These are phyloP conservation scores for Globisporangium nagaii DNA, from an alignment of 352 stramenopile genomes.

Conservation along the genomic window DNA sequence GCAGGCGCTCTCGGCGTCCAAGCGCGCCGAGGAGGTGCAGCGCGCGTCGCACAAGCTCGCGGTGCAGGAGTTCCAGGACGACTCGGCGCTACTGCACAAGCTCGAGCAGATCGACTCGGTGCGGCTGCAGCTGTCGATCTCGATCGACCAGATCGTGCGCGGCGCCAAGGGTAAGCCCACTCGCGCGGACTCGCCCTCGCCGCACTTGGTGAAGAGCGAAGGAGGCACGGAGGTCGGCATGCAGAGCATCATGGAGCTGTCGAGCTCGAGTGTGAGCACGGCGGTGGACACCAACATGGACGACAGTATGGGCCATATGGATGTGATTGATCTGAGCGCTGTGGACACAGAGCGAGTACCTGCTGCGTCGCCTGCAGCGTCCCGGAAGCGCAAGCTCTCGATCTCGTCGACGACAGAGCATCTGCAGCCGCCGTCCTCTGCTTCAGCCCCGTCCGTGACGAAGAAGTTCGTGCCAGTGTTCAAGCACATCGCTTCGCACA, in stretches of 20 bases:
- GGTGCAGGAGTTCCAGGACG: constrained; percentile 7
- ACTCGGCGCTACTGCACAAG: constrained; percentile 2
- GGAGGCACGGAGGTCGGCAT: not conserved
- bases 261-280: not conserved
- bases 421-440: not conserved
- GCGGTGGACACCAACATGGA: not conserved
- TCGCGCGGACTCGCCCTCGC: no score
- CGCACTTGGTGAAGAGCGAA: constrained; percentile 5
- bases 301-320: not conserved
- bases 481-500: constrained; percentile 1
- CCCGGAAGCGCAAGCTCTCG: constrained; percentile 9
- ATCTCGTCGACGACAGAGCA: constrained; percentile 5
- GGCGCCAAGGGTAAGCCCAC: not conserved
- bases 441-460: not conserved
- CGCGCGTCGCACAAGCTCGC: constrained; percentile 8
- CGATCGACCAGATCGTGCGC: constrained; percentile 10
- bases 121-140: constrained; percentile 12
- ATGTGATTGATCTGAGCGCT: constrained; percentile 8
- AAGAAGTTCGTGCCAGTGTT: constrained; percentile 8
- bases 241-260: constrained; percentile 2
- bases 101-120: constrained; percentile 13
- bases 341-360: not conserved
- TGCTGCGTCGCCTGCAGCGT: not conserved
- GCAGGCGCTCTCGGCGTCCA: constrained; percentile 5
- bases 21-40: constrained; percentile 17